A percentile compares a stretch with the other conserved stretches of the same genome.
Evolutionary conservation across 2,329 filamentous ascomycete species (phyloP).

Genomic region (Hirsutella rhossiliensis): DNA sequence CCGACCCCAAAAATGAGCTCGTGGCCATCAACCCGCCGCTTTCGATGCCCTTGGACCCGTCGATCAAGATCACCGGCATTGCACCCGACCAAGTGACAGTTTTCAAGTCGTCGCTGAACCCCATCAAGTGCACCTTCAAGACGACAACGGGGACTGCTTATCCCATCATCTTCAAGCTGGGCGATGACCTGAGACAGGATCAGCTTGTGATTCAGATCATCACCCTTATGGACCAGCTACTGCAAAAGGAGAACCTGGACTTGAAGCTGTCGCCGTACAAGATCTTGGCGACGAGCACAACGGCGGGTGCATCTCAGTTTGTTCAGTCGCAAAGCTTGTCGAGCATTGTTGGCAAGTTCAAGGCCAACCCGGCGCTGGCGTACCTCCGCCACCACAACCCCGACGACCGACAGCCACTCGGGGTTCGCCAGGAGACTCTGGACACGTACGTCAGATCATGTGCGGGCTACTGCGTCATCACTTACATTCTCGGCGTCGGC

Average conservation of each 20-base stretch:
- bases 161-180: slow-evolving; percentile 92
- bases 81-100: slow-evolving; percentile 77
- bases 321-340: slow-evolving; percentile 78
- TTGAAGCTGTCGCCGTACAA: slow-evolving; percentile 92
- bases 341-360: slow-evolving; percentile 73
- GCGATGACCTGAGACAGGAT: slow-evolving; percentile 91
- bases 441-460: slow-evolving; percentile 95
- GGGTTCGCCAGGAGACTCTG: slow-evolving; percentile 82
- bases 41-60: slow-evolving; percentile 79
- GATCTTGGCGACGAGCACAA: slow-evolving; percentile 84
- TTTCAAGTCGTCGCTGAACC: slow-evolving; percentile 90
- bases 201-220: slow-evolving; percentile 96
- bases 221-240: slow-evolving; percentile 89
- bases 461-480: slow-evolving; percentile 96
- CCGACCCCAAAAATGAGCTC: slow-evolving; percentile 85
- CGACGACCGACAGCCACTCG: slow-evolving; percentile 67
- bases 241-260: slow-evolving; percentile 93
- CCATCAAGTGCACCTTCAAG: slow-evolving; percentile 83
- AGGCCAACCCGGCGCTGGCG: slow-evolving; percentile 58
- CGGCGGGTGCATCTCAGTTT: slow-evolving; percentile 86
- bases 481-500: slow-evolving; percentile 91
- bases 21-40: slow-evolving; percentile 73
- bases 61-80: slow-evolving; percentile 65
- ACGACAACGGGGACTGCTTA: slow-evolving; percentile 68
- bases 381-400: slow-evolving; percentile 87